Evolutionary conservation across 1,284 basidiomycete species (phyloP).

Genomic region (Cystobasidium pallidum): DNA sequence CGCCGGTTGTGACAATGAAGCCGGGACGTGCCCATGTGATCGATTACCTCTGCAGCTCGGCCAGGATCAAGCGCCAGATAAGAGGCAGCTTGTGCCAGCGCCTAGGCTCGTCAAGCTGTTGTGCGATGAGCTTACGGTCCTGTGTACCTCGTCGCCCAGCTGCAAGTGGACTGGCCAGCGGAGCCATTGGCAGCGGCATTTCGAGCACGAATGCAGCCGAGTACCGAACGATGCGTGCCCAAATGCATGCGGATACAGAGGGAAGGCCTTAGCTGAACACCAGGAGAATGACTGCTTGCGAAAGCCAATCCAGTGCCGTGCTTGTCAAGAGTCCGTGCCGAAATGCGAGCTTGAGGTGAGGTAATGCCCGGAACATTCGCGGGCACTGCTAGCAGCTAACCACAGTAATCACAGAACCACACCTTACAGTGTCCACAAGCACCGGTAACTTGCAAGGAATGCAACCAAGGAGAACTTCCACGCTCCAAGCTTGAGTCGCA

Average conservation of each 20-base stretch:
- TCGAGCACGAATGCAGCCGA: slow-evolving; percentile 10
- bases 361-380: not conserved
- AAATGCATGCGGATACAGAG: slow-evolving; percentile 28
- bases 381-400: not conserved
- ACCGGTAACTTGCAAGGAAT: slow-evolving; percentile 13
- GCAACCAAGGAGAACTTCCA: slow-evolving; percentile 1
- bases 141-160: not conserved
- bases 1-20: not conserved
- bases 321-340: slow-evolving; percentile 5
- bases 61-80: not conserved
- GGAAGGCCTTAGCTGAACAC: slow-evolving; percentile 17
- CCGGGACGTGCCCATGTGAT: slow-evolving; percentile 25
- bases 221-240: slow-evolving; percentile 10
- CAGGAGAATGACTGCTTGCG: slow-evolving; percentile 9
- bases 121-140: slow-evolving; percentile 34
- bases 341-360: slow-evolving; percentile 9
- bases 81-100: slow-evolving; percentile 28
- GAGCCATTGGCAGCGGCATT: slow-evolving; percentile 27
- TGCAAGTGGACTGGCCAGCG: slow-evolving; percentile 40
- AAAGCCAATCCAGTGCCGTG: slow-evolving; percentile 10
- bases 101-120: slow-evolving; percentile 41
- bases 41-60: slow-evolving; percentile 25
- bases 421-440: slow-evolving; percentile 2
- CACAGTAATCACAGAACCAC: not conserved
- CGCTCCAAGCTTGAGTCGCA: slow-evolving; percentile 1